Evolutionary conservation across 148 eudicot species (phyloP).

Genomic region (Nyssa sinensis): DNA sequence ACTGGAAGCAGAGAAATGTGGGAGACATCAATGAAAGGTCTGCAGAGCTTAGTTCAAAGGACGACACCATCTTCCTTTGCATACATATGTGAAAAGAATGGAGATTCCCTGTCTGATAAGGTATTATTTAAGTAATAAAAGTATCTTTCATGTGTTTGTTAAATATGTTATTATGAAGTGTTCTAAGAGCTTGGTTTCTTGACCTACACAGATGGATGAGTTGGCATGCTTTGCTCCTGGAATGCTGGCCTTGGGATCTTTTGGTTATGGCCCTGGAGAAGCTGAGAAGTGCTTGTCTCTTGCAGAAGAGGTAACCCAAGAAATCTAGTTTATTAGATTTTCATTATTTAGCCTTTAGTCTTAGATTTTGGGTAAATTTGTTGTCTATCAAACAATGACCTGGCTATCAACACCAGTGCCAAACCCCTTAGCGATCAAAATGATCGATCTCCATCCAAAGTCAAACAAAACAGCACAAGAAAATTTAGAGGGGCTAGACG

Average conservation of each 20-base stretch:
- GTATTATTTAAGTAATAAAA: constrained; percentile 29
- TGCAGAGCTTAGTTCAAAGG: constrained; percentile 72
- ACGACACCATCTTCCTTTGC: constrained; percentile 84
- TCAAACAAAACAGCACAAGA: no score
- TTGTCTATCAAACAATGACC: not conserved
- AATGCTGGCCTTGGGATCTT: constrained; percentile 88
- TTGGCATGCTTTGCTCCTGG: constrained; percentile 99
- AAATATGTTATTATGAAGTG: constrained; percentile 3
- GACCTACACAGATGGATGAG: constrained; percentile 87
- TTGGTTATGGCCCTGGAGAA: constrained; percentile 76
- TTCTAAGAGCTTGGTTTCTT: not conserved
- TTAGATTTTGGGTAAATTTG: no score
- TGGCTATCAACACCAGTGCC: no score
- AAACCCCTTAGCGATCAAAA: no score
- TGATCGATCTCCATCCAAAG: no score
- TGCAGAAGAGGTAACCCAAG: constrained; percentile 84
- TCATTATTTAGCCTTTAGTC: no score
- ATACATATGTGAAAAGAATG: constrained; percentile 76
- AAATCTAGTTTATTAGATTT: no score
- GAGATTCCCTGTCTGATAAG: constrained; percentile 63
- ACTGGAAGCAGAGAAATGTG: constrained; percentile 86
- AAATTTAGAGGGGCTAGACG: no score
- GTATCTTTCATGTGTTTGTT: not conserved
- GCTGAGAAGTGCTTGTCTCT: constrained; percentile 64
- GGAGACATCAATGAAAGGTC: constrained; percentile 95